A percentile compares a stretch with the other conserved stretches of the same genome.
Conservation (phyloP, 495 filamentous ascomycete genomes). For the Aspergillus kassunensis region DNA sequence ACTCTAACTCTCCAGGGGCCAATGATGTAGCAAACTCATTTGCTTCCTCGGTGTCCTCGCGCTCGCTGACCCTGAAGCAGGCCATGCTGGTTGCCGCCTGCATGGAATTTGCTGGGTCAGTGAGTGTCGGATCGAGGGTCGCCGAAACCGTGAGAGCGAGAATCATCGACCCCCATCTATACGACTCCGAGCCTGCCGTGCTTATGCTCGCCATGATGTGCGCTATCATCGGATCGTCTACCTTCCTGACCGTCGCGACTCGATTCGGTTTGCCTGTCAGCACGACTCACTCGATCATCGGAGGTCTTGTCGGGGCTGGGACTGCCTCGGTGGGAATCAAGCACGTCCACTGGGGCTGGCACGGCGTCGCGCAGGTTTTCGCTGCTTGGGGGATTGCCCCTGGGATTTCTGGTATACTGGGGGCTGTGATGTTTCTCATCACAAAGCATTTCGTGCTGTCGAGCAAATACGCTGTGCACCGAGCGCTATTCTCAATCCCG, state of each 20-base stretch:
- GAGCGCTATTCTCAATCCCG: slow-evolving; percentile 5
- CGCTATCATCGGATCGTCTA: slow-evolving; percentile 7
- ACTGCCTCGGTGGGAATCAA: slow-evolving; percentile 6
- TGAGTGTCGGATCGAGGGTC: slow-evolving; percentile 5
- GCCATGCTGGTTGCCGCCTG: slow-evolving; percentile 9
- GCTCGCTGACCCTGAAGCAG: slow-evolving; percentile 8
- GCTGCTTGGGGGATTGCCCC: slow-evolving; percentile 9
- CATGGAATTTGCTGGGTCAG: slow-evolving; percentile 8
- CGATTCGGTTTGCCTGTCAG: slow-evolving; percentile 3
- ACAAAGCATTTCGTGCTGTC: slow-evolving; percentile 1
- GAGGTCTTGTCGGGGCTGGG: slow-evolving; percentile 3
- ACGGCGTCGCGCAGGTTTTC: slow-evolving; percentile 9
- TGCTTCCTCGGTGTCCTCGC: slow-evolving; percentile 9
- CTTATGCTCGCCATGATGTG: slow-evolving; percentile 14
- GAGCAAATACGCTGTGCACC: slow-evolving; percentile 2
- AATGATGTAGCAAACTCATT: slow-evolving; percentile 13
- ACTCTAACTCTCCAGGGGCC: background rate
- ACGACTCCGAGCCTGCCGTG: slow-evolving; percentile 1
- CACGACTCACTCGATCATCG: slow-evolving; percentile 10
- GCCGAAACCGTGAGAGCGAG: slow-evolving; percentile 3
- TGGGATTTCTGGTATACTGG: background rate
- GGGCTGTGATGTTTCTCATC: slow-evolving; percentile 4
- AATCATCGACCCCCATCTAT: slow-evolving; percentile 10
- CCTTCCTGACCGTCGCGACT: slow-evolving; percentile 7
- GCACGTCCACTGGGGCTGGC: slow-evolving; percentile 8